Percentiles rank a stretch among this genome's conserved stretches.
Evolutionary conservation across 495 filamentous ascomycete genomes (phyloP).

Genomic region (Elaphomyces granulatus): DNA sequence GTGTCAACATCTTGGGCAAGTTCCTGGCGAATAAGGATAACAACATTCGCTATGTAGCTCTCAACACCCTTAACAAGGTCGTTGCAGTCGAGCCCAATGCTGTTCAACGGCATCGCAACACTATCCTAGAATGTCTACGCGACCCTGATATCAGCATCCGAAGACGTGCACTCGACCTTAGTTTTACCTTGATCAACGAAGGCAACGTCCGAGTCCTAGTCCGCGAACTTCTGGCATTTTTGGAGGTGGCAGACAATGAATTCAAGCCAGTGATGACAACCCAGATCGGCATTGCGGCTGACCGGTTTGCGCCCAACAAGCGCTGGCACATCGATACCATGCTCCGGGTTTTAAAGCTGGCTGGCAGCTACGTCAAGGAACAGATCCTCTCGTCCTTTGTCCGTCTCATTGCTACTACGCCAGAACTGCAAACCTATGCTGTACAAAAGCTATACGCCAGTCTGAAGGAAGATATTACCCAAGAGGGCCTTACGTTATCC

Average conservation of each 20-base stretch:
- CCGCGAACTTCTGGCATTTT: constrained; percentile 79
- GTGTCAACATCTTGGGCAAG: constrained; percentile 96
- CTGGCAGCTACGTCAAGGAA: constrained; percentile 94
- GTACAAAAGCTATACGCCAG: constrained; percentile 85
- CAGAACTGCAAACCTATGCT: constrained; percentile 90
- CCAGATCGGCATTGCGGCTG: constrained; percentile 93
- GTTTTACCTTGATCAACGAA: constrained; percentile 96
- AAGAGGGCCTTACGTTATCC: constrained; percentile 85
- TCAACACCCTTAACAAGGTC: constrained; percentile 96
- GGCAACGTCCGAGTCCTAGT: constrained; percentile 87
- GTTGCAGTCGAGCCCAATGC: constrained; percentile 97
- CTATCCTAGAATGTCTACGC: constrained; percentile 87
- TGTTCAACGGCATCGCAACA: constrained; percentile 92
- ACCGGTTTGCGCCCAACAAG: constrained; percentile 90
- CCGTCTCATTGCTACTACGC: constrained; percentile 83
- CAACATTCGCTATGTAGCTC: constrained; percentile 94
- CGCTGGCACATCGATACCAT: constrained; percentile 98
- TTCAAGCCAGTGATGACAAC: constrained; percentile 97
- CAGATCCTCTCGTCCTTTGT: constrained; percentile 95
- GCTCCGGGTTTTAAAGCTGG: constrained; percentile 83
- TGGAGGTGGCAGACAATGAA: constrained; percentile 94
- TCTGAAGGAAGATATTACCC: constrained; percentile 89
- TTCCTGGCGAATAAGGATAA: constrained; percentile 97
- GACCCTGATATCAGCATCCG: constrained; percentile 99
- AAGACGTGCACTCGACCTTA: constrained; percentile 83